phyloP scores from a whole-genome alignment of 2,329 filamentous ascomycete genomes.

The Knoxdaviesia proteae region DNA sequence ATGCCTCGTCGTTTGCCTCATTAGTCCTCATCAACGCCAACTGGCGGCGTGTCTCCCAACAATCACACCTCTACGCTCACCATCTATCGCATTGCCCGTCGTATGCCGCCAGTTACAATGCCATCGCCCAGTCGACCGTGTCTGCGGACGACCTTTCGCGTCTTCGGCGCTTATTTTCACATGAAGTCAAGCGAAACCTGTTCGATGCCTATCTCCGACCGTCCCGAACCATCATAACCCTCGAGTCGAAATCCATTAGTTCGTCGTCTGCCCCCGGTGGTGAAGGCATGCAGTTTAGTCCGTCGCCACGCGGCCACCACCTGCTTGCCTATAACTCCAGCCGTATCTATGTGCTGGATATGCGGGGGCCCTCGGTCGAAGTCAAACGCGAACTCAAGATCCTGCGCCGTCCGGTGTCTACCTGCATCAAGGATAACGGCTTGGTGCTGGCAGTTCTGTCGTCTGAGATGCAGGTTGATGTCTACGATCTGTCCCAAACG shows the following conservation, averaged over 20 bases:
- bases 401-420: slow-evolving; percentile 50
- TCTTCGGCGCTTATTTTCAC: slow-evolving; percentile 45
- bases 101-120: slow-evolving; percentile 28
- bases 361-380: slow-evolving; percentile 33
- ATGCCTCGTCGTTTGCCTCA: slow-evolving; percentile 45
- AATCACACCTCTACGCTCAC: slow-evolving; percentile 38
- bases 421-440: slow-evolving; percentile 63
- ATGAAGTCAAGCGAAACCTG: slow-evolving; percentile 54
- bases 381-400: slow-evolving; percentile 67
- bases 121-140: slow-evolving; percentile 14
- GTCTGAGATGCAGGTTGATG: slow-evolving; percentile 62
- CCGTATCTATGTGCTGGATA: slow-evolving; percentile 59
- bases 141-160: slow-evolving; percentile 30
- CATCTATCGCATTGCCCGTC: slow-evolving; percentile 42
- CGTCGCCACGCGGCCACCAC: slow-evolving; percentile 54
- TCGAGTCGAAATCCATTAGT: slow-evolving; percentile 68
- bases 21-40: slow-evolving; percentile 42
- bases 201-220: slow-evolving; percentile 60
- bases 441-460: slow-evolving; percentile 59
- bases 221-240: slow-evolving; percentile 48
- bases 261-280: slow-evolving; percentile 66
- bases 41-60: slow-evolving; percentile 44
- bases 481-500: slow-evolving; percentile 50
- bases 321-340: slow-evolving; percentile 72
- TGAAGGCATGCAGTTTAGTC: slow-evolving; percentile 68